Base-by-base conservation (phyloP, 2,329 filamentous ascomycete species). In the Periconia macrospinosa region DNA sequence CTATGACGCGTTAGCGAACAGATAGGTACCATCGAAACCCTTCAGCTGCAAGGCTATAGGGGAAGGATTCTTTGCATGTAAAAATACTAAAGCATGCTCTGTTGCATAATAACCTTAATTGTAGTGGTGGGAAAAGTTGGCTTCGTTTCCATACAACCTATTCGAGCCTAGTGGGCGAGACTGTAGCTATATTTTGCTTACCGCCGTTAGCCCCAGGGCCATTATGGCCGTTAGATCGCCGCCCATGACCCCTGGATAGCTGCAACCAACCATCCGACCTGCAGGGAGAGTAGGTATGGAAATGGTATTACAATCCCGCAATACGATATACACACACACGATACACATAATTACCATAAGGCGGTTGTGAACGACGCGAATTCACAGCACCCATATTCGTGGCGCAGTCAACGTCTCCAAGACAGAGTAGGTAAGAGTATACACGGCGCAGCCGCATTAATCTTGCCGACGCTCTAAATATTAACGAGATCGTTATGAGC, bases 91-190 rank as follows among this genome's bases (percentile, higher is more conserved):
- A 18, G 27, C 14, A 19, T 27, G 11, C 15, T 14, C 33, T n/a
- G 41, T 41, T 55, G 47, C 49, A 43, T 58, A 54, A 58, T 55
- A 49, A 56, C 49, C 41, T 53, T 55, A 55, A 56, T 45, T 49
- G 41, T 9, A 45, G 41, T 41, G 20, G 17, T 37, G 44, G 49
- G 19, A 27, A 47, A 41, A 45, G 48, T 49, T 45, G 40, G 35
- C 23, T 57, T 59, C 58, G 44, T 45, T 50, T 9, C 20, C 41
- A 45, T 7, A 59, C 48, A 45, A 45, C 56, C 48, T 53, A 33
- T 45, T 46, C 45, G 19, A 49, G 54, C 17, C 41, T 61, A 61
- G 58, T 45, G 33, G 47, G 20, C 8, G 23, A 27, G 23, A n/a
- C n/a, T 27, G 23, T 27, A 27, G 23, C 5, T 27, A n/a, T n/a